Evolutionary conservation across 768 basidiomycete genomes (phyloP), one percentile per base, ranked within the genome.

Genomic region (Boletus subparvulus): DNA sequence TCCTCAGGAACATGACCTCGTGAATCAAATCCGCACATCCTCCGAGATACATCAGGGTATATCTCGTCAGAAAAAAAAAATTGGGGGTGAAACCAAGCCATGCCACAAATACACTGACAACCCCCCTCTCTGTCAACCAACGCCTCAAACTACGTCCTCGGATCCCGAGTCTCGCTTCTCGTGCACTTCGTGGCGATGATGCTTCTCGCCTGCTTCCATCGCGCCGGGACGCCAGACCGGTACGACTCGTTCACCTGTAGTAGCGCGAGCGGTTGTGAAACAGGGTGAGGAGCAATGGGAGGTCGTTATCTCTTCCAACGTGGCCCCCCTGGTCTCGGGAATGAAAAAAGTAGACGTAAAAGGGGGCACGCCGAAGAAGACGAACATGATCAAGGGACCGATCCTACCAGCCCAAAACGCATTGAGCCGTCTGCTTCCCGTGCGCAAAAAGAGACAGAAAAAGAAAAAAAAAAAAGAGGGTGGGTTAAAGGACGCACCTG

Each of bases 291-390:
- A 28, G 19, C 9, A 9, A 33, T 33, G 30, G 11, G 26, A 24
- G 43, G 4, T 35, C 16, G 4, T 54, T 40, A 47, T 52, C 52
- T 88, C 86, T 74, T 91, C 89, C 59, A 90, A 70, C 52, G 83
- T 83, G 21, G 92, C 80, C 12, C 89, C 88, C 69, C 83, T 91
- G 24, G 87, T 92, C 76, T 93, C 92, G 21, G 90, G 90, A 46
- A 93, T 82, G 68, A 85, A 82, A n/a, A 52, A 90, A 71, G 69
- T 85, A 89, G 26, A 90, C 89, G 66, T 88, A 93, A 56, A 82
- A 69, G 65, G 80, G 85, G 89, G 77, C 83, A 87, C 83, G 51
- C 87, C 85, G 67, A 83, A 88, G 78, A 91, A 91, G 66, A 90
- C 84, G 58, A 90, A 70, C 40, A 88, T 74, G 68, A 92, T 90